A percentile compares a stretch with the other conserved stretches of the same genome.
phyloP scores from a whole-genome alignment of 2,329 filamentous ascomycete species.

The Ustulina deusta region DNA sequence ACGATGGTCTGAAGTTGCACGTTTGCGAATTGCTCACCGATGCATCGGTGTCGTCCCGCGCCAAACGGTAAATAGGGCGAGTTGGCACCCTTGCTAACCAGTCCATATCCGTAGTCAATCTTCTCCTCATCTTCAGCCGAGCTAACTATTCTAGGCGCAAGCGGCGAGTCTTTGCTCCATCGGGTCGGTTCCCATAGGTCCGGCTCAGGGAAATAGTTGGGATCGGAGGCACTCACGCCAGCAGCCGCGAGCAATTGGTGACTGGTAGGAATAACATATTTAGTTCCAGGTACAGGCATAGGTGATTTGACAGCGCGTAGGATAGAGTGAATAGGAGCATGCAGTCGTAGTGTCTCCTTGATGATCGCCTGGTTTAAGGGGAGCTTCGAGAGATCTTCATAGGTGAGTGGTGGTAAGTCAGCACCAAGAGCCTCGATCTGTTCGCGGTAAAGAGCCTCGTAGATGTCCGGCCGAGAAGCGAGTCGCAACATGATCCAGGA shows the following conservation, averaged over 20 bases:
- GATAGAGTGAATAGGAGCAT: constrained; percentile 95
- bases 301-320: constrained; percentile 91
- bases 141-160: constrained; percentile 61
- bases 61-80: constrained; percentile 96
- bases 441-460: constrained; percentile 86
- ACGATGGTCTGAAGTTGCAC: constrained; percentile 89
- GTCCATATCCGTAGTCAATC: constrained; percentile 92
- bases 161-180: constrained; percentile 77
- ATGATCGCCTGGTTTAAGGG: constrained; percentile 86
- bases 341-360: constrained; percentile 91
- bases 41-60: constrained; percentile 91
- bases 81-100: constrained; percentile 89
- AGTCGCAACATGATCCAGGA: constrained; percentile 88
- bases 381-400: constrained; percentile 82
- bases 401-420: constrained; percentile 79
- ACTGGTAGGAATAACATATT: constrained; percentile 82
- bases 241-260: constrained; percentile 88
- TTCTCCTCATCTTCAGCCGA: constrained; percentile 74
- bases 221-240: constrained; percentile 79
- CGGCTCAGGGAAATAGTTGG: constrained; percentile 84
- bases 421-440: constrained; percentile 79
- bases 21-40: constrained; percentile 97
- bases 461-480: constrained; percentile 79
- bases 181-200: constrained; percentile 89
- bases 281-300: constrained; percentile 84